Base-by-base conservation (phyloP, 495 filamentous ascomycete species). In the Lasiosphaeria ovina region DNA sequence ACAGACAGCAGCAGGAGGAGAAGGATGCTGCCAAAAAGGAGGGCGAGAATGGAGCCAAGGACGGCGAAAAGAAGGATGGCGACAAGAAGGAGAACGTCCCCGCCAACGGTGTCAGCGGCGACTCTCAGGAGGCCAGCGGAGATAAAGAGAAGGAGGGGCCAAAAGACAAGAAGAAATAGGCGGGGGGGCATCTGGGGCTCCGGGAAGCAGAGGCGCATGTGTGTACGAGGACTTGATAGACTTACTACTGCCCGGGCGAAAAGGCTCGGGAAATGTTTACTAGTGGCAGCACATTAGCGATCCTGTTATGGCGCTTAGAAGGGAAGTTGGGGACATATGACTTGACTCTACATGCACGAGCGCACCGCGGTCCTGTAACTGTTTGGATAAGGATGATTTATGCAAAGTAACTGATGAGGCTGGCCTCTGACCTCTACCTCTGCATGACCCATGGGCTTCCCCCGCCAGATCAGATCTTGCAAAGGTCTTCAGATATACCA, bases 1-100 rank as follows among this genome's bases (percentile, higher is more conserved):
- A 98, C 78, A 79, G 93, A 67, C 93, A 97, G 77, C 90, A 93
- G 72, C 91, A 95, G 75, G 94, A 97, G 70, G 94, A 98, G 72
- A 92, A 89, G 75, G 92, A 97, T 65, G 84, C 83, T 62, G 84
- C 81, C 59, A 87, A 88, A 57, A 81, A 84, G 65, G 81, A 86
- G 60, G 81, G 80, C 62, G 73, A 79, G 59, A 76, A 71, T 57
- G 71, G 71, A 6, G 72, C 66, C 31, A 83, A 82, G 68, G 80
- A 80, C 47, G 78, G 76, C 45, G 81, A 83, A 56, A 87, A 87
- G 66, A 89, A 89, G 72, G 86, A 89, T 53, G 79, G 77, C 36
- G 47, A 87, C 62, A 86, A 89, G 56, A 87, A 89, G 76, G 79
- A 33, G 44, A 47, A 24, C 49, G 32, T 77, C 35, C 49, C 49